Evolutionary conservation across 1,284 basidiomycete genomes (phyloP).

Genomic region (Ganoderma sinense): DNA sequence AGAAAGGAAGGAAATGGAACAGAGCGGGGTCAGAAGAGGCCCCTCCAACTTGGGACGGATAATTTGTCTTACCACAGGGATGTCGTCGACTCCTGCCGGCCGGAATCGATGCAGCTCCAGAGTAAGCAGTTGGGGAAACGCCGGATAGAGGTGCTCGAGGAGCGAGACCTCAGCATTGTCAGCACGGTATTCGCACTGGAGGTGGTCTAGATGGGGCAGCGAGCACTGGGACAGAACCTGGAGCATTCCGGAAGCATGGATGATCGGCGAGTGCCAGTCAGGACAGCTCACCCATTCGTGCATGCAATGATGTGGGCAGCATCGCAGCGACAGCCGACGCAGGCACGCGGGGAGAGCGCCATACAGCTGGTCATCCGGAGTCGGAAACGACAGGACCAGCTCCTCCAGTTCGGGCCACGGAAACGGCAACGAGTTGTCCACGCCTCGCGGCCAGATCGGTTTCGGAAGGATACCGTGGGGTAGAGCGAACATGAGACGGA

Average conservation of each 20-base stretch:
- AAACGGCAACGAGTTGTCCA: not conserved
- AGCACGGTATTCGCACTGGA: not conserved
- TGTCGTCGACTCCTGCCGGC: not conserved
- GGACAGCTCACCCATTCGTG: not conserved
- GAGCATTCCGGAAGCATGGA: not conserved
- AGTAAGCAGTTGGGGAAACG: not conserved
- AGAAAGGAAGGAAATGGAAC: not conserved
- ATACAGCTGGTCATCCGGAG: not conserved
- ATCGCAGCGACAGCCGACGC: not conserved
- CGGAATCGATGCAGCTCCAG: not conserved
- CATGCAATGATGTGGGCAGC: not conserved
- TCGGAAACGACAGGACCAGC: not conserved
- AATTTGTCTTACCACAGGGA: not conserved
- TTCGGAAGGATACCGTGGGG: not conserved
- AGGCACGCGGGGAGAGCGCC: not conserved
- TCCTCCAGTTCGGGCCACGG: conserved; percentile 8
- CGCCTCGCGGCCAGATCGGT: not conserved
- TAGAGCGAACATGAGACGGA: not conserved
- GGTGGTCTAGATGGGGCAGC: not conserved
- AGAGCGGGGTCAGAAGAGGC: not conserved
- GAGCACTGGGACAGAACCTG: not conserved
- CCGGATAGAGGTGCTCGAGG: not conserved
- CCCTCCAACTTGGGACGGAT: not conserved
- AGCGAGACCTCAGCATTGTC: not conserved
- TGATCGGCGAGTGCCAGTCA: not conserved